Percentiles rank a stretch among this genome's conserved stretches.
phyloP scores from a whole-genome alignment of 331 rosid genomes.

The Spiraea crenata region DNA sequence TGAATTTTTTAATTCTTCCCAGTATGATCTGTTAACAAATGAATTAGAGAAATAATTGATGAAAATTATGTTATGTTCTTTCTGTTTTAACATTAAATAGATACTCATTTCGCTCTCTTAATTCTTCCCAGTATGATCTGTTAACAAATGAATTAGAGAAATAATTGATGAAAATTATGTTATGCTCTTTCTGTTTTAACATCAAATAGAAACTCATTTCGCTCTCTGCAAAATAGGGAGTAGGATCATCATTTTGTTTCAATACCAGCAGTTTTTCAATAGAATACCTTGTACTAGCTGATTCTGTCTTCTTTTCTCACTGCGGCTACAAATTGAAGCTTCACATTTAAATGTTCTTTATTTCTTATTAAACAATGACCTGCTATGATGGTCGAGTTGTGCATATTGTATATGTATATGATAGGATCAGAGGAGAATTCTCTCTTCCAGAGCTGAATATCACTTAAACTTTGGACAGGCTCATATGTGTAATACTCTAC shows the following conservation, averaged over 20 bases:
- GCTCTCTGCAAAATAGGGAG: background rate
- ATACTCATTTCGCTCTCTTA: background rate
- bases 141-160: background rate
- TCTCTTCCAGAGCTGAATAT: no score
- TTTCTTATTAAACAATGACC: background rate
- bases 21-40: background rate
- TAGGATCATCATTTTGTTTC: background rate
- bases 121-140: no score
- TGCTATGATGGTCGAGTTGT: no score
- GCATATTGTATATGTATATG: no score
- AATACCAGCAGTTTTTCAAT: background rate
- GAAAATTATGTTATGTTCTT: background rate
- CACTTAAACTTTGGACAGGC: no score
- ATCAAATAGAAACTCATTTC: background rate
- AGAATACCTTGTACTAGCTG: background rate
- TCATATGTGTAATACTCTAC: no score
- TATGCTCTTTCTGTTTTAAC: background rate
- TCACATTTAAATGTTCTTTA: background rate
- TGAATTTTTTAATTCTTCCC: background rate
- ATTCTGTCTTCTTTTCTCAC: background rate
- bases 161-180: background rate
- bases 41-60: background rate
- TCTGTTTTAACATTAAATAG: background rate
- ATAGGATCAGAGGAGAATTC: no score
- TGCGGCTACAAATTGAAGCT: background rate